Conservation (phyloP, 306 rosid species). For the Vicia villosa region DNA sequence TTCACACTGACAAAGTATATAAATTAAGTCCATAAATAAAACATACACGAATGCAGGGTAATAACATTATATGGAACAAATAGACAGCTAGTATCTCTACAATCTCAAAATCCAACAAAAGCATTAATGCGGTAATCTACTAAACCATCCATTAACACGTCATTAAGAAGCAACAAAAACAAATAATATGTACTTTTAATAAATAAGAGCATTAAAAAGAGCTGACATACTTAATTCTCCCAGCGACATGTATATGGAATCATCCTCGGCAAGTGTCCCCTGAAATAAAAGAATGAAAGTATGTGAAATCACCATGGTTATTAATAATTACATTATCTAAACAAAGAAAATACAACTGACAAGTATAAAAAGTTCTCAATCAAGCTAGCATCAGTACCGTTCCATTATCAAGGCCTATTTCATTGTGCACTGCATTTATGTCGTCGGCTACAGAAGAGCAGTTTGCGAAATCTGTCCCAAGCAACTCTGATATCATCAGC, state of each 20-base stretch:
- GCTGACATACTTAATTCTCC: constrained; percentile 88
- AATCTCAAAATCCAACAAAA: constrained; percentile 16
- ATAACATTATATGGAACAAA: constrained; percentile 8
- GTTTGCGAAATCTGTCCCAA: constrained; percentile 73
- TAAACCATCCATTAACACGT: constrained; percentile 11
- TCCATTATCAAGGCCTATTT: constrained; percentile 72
- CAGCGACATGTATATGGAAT: constrained; percentile 93
- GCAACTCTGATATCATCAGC: constrained; percentile 86
- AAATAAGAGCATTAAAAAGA: constrained; percentile 53
- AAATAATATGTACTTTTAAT: constrained; percentile 32
- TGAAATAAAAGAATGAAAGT: constrained; percentile 55
- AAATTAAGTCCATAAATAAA: neutral
- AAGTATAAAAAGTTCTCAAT: constrained; percentile 25
- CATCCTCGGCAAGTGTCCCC: constrained; percentile 88
- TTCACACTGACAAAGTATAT: neutral
- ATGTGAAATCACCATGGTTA: constrained; percentile 25
- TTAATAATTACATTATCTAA: constrained; percentile 20
- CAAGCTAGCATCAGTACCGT: constrained; percentile 57
- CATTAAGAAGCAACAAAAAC: constrained; percentile 41
- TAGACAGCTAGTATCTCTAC: constrained; percentile 21
- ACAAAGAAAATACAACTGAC: constrained; percentile 30
- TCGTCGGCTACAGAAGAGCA: constrained; percentile 78
- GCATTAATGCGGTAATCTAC: constrained; percentile 23
- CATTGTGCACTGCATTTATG: constrained; percentile 68
- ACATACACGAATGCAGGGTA: neutral